A percentile compares a stretch with the other conserved stretches of the same genome.
These are phyloP conservation scores for Tillandsia leiboldiana DNA, from an alignment of 176 grass and related monocot genomes.

Conservation along the genomic window DNA sequence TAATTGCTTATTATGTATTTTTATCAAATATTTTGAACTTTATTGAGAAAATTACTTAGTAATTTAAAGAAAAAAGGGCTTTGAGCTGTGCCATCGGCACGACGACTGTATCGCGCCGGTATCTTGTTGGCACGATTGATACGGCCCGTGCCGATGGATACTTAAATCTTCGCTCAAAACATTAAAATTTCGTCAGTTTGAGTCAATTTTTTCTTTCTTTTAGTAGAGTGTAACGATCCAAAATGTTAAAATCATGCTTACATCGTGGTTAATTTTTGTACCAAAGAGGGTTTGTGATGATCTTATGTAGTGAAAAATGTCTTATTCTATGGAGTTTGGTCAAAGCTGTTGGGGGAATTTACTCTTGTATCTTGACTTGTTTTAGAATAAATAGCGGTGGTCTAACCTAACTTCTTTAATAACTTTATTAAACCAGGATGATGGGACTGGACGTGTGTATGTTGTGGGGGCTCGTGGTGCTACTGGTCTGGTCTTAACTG, in stretches of 20 bases:
- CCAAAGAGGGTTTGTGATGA: background rate
- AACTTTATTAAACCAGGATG: slow-evolving; percentile 50
- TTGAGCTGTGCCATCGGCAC: no score
- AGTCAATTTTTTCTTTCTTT: background rate
- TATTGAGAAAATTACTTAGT: no score
- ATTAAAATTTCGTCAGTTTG: background rate
- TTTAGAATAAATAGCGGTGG: background rate
- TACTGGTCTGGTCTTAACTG: slow-evolving; percentile 65
- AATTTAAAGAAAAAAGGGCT: no score
- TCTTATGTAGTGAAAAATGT: background rate
- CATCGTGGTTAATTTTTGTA: background rate
- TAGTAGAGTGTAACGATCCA: no score
- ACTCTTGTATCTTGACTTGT: slow-evolving; percentile 1
- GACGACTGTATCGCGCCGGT: no score
- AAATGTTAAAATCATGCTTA: no score
- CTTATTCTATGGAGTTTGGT: background rate
- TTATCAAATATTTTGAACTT: no score
- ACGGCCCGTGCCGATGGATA: no score
- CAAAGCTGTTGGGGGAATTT: background rate
- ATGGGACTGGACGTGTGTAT: slow-evolving; percentile 77
- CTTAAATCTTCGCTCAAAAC: background rate
- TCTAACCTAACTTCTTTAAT: slow-evolving; percentile 9
- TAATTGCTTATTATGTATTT: no score
- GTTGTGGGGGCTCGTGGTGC: slow-evolving; percentile 78
- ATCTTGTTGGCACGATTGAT: no score